Percentiles rank a stretch among this genome's conserved stretches.
These are phyloP conservation scores for Ceratocystis variospora DNA, from an alignment of 2,329 filamentous ascomycete species.

Conservation along the genomic window DNA sequence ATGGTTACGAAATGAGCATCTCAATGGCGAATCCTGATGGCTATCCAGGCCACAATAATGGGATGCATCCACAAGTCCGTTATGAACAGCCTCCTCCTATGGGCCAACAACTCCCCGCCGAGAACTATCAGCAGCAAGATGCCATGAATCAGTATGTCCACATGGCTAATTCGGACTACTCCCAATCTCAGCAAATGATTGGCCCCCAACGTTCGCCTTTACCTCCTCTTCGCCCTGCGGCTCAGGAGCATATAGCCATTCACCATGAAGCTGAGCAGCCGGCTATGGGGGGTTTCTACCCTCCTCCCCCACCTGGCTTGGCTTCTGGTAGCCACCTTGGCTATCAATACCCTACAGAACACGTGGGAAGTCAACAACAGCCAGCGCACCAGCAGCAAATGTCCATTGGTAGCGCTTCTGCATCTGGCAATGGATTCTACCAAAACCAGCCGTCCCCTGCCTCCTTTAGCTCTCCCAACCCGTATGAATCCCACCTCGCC, in stretches of 20 bases:
- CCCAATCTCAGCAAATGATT: slow-evolving; percentile 6
- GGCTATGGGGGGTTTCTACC: slow-evolving; percentile 8
- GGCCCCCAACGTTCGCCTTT: slow-evolving; percentile 14
- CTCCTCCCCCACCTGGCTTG: slow-evolving; percentile 10
- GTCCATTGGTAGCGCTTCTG: background rate
- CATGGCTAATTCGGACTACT: background rate
- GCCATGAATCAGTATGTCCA: slow-evolving; percentile 8
- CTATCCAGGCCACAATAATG: slow-evolving; percentile 1
- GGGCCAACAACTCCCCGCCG: background rate
- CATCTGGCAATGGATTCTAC: background rate
- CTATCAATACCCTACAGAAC: slow-evolving; percentile 3
- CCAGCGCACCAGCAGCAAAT: background rate
- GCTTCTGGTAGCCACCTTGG: slow-evolving; percentile 4
- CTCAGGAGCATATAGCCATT: slow-evolving; percentile 4
- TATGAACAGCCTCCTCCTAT: slow-evolving; percentile 8
- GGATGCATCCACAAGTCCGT: background rate
- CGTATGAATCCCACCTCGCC: slow-evolving; percentile 11
- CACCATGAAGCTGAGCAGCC: slow-evolving; percentile 8
- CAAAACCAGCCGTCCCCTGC: slow-evolving; percentile 2
- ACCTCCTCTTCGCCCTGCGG: slow-evolving; percentile 15
- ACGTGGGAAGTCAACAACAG: slow-evolving; percentile 11
- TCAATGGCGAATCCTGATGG: background rate
- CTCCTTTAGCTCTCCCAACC: slow-evolving; percentile 9
- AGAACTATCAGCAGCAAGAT: slow-evolving; percentile 13
- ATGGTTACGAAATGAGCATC: slow-evolving; percentile 6